Percentiles rank a stretch among this genome's conserved stretches.
Evolutionary conservation across 345 rosid genomes (phyloP).

Genomic region (Mercurialis annua): DNA sequence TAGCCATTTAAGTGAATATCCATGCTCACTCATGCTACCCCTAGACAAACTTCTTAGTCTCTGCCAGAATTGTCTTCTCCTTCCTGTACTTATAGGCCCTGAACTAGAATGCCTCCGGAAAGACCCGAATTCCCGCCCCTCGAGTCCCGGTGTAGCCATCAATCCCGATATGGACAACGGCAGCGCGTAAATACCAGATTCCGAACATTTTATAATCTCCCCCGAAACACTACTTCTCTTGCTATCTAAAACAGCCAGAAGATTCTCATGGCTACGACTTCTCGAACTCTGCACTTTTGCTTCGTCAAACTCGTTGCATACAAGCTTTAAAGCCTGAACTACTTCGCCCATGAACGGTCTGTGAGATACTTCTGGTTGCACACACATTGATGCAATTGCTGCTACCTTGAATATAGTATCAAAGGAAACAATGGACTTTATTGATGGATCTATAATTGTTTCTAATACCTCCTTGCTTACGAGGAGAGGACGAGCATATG

Average conservation of each 20-base stretch:
- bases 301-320: slow-evolving; percentile 52
- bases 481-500: slow-evolving; percentile 64
- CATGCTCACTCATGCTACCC: slow-evolving; percentile 56
- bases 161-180: slow-evolving; percentile 32
- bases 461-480: slow-evolving; percentile 50
- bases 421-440: slow-evolving; percentile 33
- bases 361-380: slow-evolving; percentile 62
- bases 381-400: slow-evolving; percentile 70
- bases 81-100: slow-evolving; percentile 42
- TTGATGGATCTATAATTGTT: slow-evolving; percentile 39
- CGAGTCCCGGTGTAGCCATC: slow-evolving; percentile 24
- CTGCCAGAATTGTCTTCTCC: slow-evolving; percentile 48
- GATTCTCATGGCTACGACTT: slow-evolving; percentile 16
- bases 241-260: slow-evolving; percentile 24
- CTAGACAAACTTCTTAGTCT: slow-evolving; percentile 43
- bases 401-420: slow-evolving; percentile 59
- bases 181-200: slow-evolving; percentile 8
- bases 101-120: slow-evolving; percentile 42
- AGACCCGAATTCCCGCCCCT: slow-evolving; percentile 36
- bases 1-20: slow-evolving; percentile 38
- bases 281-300: slow-evolving; percentile 26
- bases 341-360: slow-evolving; percentile 75
- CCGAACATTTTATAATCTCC: slow-evolving; percentile 31
- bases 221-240: slow-evolving; percentile 22
- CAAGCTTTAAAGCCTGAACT: slow-evolving; percentile 66